A percentile compares a stretch with the other conserved stretches of the same genome.
Evolutionary conservation across 805 yeast species (phyloP).

Genomic region (Wickerhamiella allomyrinae): DNA sequence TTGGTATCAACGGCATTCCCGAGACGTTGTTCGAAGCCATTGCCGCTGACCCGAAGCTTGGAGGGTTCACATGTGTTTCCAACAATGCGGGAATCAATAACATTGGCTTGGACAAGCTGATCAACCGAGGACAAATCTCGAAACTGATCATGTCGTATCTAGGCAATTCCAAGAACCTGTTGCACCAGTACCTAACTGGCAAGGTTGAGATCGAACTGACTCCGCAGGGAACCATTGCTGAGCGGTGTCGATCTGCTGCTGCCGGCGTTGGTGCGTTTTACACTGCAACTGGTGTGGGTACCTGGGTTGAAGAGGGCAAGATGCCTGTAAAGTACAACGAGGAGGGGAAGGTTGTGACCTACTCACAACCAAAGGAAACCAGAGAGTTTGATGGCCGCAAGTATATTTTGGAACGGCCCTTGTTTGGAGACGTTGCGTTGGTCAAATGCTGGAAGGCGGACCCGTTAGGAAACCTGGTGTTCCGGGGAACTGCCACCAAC

Average conservation of each 20-base stretch:
- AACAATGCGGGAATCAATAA: slow-evolving; percentile 37
- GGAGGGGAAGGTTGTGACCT: slow-evolving; percentile 27
- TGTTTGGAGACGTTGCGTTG: slow-evolving; percentile 35
- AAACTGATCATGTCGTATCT: slow-evolving; percentile 35
- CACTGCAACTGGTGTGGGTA: slow-evolving; percentile 37
- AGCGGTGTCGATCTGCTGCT: slow-evolving; percentile 34
- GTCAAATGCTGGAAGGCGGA: slow-evolving; percentile 37
- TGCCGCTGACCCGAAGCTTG: slow-evolving; percentile 23
- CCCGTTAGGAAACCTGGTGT: slow-evolving; percentile 35
- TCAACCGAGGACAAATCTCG: slow-evolving; percentile 31
- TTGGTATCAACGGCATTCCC: slow-evolving; percentile 36
- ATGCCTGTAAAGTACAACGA: slow-evolving; percentile 30
- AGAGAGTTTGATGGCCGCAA: slow-evolving; percentile 32
- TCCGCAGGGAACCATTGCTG: slow-evolving; percentile 42
- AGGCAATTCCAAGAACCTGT: slow-evolving; percentile 32
- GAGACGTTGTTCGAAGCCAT: slow-evolving; percentile 31
- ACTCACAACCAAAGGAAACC: slow-evolving; percentile 29
- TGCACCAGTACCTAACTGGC: slow-evolving; percentile 30
- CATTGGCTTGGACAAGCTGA: slow-evolving; percentile 30
- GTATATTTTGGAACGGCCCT: slow-evolving; percentile 31
- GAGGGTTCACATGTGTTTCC: slow-evolving; percentile 31
- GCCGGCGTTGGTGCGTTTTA: slow-evolving; percentile 38
- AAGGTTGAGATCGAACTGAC: slow-evolving; percentile 33
- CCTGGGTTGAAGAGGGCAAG: slow-evolving; percentile 38
- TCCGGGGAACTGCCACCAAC: slow-evolving; percentile 33